phyloP scores from a whole-genome alignment of 2,329 filamentous ascomycete genomes.

The Beauveria medogensis region DNA sequence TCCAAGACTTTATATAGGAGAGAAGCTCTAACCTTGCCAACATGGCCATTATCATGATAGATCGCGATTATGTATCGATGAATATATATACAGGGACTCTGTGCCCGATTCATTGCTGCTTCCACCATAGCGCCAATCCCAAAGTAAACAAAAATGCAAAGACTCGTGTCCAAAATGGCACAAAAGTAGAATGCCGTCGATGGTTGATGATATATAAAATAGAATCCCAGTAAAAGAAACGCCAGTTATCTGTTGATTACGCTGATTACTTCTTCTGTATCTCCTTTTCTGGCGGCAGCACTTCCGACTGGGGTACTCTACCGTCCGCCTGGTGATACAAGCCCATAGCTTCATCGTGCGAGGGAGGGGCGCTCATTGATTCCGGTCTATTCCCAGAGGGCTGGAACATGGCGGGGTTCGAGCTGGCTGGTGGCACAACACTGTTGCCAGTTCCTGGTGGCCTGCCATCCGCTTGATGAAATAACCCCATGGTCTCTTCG shows the following conservation, averaged over 20 bases:
- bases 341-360: slow-evolving; percentile 23
- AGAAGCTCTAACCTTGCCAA: background rate
- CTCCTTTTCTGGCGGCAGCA: slow-evolving; percentile 19
- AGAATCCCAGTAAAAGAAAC: background rate
- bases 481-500: slow-evolving; percentile 22
- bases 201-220: background rate
- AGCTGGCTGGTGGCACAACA: background rate
- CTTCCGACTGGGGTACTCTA: slow-evolving; percentile 10
- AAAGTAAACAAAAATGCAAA: background rate
- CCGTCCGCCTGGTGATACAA: slow-evolving; percentile 26
- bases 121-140: background rate
- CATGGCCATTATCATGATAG: background rate
- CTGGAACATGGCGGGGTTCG: background rate
- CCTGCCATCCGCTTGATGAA: slow-evolving; percentile 25
- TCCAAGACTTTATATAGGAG: background rate
- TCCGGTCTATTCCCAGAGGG: background rate
- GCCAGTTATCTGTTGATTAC: background rate
- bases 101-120: background rate
- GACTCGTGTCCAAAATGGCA: background rate
- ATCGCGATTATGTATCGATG: background rate
- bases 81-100: background rate
- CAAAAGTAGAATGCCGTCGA: background rate
- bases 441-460: background rate
- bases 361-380: slow-evolving; percentile 13
- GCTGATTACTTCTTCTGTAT: background rate